Evolutionary conservation across 169 alveolate species (phyloP).

Genomic region (Eimeria sp.): DNA sequence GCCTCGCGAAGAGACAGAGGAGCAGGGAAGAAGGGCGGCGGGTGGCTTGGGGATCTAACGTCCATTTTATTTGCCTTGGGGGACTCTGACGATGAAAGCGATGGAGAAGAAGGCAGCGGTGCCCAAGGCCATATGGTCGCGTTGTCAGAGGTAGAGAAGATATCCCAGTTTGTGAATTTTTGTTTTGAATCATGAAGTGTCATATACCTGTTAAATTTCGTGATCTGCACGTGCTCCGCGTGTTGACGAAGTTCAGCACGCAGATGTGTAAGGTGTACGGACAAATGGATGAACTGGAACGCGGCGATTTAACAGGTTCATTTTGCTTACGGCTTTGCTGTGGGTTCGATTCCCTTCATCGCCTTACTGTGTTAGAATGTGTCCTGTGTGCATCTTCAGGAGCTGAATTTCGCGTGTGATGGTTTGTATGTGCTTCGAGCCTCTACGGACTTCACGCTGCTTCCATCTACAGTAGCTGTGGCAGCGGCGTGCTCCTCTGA

Average conservation of each 20-base stretch:
- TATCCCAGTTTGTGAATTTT: neutral
- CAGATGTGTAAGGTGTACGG: neutral
- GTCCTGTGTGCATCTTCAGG: neutral
- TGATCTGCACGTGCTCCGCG: neutral
- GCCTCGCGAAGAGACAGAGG: conserved; percentile 49
- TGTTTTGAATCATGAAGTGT: neutral
- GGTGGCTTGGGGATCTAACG: conserved; percentile 81
- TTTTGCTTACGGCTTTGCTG: neutral
- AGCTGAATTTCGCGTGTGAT: conserved; percentile 46
- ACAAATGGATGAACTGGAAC: neutral
- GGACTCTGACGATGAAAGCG: conserved; percentile 78
- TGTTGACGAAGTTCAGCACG: neutral
- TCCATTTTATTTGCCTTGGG: conserved; percentile 76
- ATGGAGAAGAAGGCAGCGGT: conserved; percentile 60
- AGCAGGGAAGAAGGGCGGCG: conserved; percentile 42
- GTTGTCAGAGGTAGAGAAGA: conserved; percentile 39
- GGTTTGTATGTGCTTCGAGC: conserved; percentile 56
- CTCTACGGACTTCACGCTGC: conserved; percentile 51
- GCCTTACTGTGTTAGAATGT: neutral
- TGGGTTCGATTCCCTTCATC: neutral
- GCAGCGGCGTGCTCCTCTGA: conserved; percentile 5
- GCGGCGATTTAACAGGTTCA: neutral
- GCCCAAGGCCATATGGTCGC: conserved; percentile 29
- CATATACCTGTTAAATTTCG: too few species aligned
- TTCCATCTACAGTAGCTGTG: conserved; percentile 39